Evolutionary conservation across 495 filamentous ascomycete species (phyloP), one percentile per base, ranked within the genome.

Genomic region (Corynascus novoguineensis): DNA sequence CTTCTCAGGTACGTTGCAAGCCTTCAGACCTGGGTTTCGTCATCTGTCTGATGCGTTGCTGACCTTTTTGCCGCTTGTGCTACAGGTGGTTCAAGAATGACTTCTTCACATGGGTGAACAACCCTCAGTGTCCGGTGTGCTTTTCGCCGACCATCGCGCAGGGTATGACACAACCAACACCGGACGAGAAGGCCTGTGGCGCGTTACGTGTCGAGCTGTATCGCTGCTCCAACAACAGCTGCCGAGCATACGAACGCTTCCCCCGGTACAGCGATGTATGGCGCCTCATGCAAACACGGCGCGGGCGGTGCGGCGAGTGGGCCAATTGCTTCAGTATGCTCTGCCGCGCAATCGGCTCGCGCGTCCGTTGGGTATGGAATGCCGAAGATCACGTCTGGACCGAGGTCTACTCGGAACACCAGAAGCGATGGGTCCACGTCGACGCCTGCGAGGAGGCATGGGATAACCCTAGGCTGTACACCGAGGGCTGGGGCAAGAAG

Each of bases 321-420:
- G 92, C 88, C 51, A 97, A 97, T 71, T 96, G 92, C 75, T 99
- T 99, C 74, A 91, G 87, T 71, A 99, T 99, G 93, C 80, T 99
- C 21, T 97, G 93, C 73, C 83, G 93, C 41, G 93, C 93, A 7
- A 82, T 97, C 28, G 92, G 92, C 31, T 86, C 84, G 34, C 82
- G 95, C 42, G 93, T 97, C 17, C 83, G 93, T 60, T 98, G 95
- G 95, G 89, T 98, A 27, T 98, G 95, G 95, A 97, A 97, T 60
- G 84, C 86, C 29, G 93, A 99, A 71, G 95, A 99, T 70, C 87
- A 95, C 59, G 88, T 96, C 21, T 98, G 93, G 92, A 96, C 91
- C 1, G 93, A 99, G 69, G 85, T 97, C 24, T 99, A 96, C 70
- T 96, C 91, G 15, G 91, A 93, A 61, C 90, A 96, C 65, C 84